phyloP scores from a whole-genome alignment of 2,329 filamentous ascomycete species.

The Huntiella bhutanensis region DNA sequence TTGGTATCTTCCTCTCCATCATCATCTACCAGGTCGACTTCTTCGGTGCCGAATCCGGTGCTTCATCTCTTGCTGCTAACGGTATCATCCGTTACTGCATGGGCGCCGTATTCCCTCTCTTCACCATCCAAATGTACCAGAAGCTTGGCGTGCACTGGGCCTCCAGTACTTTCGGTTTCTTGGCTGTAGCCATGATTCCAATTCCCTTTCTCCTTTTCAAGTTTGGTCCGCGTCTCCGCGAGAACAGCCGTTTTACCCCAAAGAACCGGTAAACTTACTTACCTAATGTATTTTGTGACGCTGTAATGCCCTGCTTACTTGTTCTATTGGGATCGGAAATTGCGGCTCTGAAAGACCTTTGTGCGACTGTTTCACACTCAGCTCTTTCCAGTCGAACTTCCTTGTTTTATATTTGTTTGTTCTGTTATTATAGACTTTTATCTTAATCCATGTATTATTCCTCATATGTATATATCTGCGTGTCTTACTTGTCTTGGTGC shows the following conservation, averaged over 20 bases:
- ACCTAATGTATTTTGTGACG: background rate
- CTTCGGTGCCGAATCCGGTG: conserved; percentile 12
- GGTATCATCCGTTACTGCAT: conserved; percentile 35
- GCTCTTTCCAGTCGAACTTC: background rate
- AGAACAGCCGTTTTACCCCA: conserved; percentile 4
- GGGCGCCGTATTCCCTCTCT: conserved; percentile 39
- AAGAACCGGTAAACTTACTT: background rate
- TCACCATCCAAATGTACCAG: conserved; percentile 36
- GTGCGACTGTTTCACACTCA: background rate
- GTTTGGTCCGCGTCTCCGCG: conserved; percentile 24
- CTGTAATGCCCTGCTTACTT: background rate
- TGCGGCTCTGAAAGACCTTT: background rate
- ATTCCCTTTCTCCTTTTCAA: conserved; percentile 35
- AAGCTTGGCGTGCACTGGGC: conserved; percentile 28
- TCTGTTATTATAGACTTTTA: conserved; percentile 8
- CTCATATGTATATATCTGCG: too few species aligned
- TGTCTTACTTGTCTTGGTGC: background rate
- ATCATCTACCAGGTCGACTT: conserved; percentile 14
- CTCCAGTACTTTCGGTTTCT: conserved; percentile 26
- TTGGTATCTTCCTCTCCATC: conserved; percentile 30
- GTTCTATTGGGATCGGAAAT: too few species aligned
- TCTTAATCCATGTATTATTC: background rate
- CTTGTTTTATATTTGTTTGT: background rate
- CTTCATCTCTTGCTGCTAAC: conserved; percentile 35
- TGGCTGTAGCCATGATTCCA: conserved; percentile 28